A percentile compares a stretch with the other conserved stretches of the same genome.
These are phyloP conservation scores for Aspergillus sp. DNA, from an alignment of 2,329 filamentous ascomycete species.

Conservation along the genomic window DNA sequence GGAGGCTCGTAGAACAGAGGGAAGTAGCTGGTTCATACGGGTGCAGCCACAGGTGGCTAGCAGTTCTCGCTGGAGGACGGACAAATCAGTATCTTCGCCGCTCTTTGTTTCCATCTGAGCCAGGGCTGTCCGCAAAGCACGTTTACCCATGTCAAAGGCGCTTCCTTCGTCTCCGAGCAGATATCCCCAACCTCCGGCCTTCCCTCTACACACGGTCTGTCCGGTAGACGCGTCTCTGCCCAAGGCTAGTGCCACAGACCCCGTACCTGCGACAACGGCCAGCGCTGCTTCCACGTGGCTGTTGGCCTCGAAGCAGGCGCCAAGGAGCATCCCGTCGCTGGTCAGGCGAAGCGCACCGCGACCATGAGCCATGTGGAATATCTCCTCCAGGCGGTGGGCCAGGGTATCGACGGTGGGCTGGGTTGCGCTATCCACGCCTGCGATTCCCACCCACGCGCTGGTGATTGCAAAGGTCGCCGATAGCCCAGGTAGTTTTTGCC, in stretches of 20 bases:
- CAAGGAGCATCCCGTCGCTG: slow-evolving; percentile 49
- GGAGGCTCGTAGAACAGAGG: neutral
- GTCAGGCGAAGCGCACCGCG: slow-evolving; percentile 35
- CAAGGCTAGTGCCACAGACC: slow-evolving; percentile 49
- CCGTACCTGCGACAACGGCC: slow-evolving; percentile 50
- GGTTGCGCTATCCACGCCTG: slow-evolving; percentile 45
- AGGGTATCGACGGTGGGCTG: slow-evolving; percentile 24
- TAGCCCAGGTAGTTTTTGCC: neutral
- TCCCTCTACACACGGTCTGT: slow-evolving; percentile 27
- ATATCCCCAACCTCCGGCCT: slow-evolving; percentile 51
- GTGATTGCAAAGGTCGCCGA: neutral
- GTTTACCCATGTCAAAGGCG: slow-evolving; percentile 46
- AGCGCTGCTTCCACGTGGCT: slow-evolving; percentile 28
- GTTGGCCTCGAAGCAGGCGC: slow-evolving; percentile 29
- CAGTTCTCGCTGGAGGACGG: too few relatives aligned
- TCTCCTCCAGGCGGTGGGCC: slow-evolving; percentile 30
- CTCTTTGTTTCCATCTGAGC: neutral
- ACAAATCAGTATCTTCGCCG: too few relatives aligned
- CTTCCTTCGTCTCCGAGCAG: slow-evolving; percentile 51
- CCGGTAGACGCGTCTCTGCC: slow-evolving; percentile 13
- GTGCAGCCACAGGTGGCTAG: neutral
- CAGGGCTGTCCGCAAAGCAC: neutral
- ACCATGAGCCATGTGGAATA: slow-evolving; percentile 27
- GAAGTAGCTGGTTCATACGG: neutral
- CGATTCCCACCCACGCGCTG: slow-evolving; percentile 46